Evolutionary conservation across 2,329 filamentous ascomycete genomes (phyloP).

Genomic region (Botryotinia calthae): DNA sequence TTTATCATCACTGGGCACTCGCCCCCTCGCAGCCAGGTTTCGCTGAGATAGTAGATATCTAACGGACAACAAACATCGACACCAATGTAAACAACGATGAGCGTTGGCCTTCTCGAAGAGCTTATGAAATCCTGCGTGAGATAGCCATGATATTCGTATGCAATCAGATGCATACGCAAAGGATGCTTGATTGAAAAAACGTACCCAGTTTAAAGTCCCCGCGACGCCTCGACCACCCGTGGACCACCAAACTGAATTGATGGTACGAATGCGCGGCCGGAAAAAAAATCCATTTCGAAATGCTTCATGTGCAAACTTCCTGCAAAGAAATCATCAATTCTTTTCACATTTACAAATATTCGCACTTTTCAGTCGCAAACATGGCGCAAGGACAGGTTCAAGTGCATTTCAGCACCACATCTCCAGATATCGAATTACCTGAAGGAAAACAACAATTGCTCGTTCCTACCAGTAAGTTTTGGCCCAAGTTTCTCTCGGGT

Average conservation of each 20-base stretch:
- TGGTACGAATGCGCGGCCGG: constrained; percentile 17
- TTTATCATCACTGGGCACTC: not conserved
- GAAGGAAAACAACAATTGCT: constrained; percentile 61
- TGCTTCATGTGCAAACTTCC: constrained; percentile 11
- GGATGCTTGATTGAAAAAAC: not conserved
- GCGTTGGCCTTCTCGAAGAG: not conserved
- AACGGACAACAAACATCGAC: not conserved
- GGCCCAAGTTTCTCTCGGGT: not conserved
- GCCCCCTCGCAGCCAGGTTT: not conserved
- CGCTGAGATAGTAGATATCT: not conserved
- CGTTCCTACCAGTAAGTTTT: constrained; percentile 54
- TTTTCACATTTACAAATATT: not conserved
- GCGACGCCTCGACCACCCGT: not conserved
- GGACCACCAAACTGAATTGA: not conserved
- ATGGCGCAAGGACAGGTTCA: constrained; percentile 54
- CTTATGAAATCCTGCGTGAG: not conserved
- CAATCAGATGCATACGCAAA: not conserved
- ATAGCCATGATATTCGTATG: not conserved
- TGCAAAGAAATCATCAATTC: not conserved
- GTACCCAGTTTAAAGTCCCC: not conserved
- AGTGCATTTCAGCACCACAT: constrained; percentile 65
- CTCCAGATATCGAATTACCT: constrained; percentile 60
- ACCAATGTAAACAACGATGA: not conserved
- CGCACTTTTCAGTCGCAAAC: not conserved
- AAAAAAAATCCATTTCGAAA: constrained; percentile 20